phyloP scores from a whole-genome alignment of 768 basidiomycete species.

The Leccinum obscurum region DNA sequence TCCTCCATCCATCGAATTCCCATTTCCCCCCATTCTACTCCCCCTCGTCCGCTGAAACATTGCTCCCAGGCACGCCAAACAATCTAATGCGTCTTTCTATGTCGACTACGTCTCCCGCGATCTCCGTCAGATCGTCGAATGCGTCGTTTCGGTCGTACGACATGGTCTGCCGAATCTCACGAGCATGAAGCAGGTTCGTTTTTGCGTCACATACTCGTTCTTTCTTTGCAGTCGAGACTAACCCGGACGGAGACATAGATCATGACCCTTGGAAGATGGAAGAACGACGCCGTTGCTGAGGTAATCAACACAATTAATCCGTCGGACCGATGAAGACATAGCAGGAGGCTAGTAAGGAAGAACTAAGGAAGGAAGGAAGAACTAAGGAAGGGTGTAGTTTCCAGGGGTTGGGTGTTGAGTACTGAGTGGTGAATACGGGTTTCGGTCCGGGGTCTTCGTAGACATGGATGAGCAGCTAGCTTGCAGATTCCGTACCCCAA shows the following conservation, averaged over 20 bases:
- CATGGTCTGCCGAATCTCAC: conserved; percentile 86
- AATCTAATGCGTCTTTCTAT: conserved; percentile 54
- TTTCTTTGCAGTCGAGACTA: background rate
- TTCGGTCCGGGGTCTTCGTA: too few relatives aligned
- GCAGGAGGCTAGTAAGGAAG: background rate
- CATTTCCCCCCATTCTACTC: background rate
- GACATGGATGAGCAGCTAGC: too few relatives aligned
- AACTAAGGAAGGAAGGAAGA: too few relatives aligned
- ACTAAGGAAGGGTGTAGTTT: too few relatives aligned
- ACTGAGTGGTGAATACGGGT: too few relatives aligned
- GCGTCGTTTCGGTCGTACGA: conserved; percentile 86
- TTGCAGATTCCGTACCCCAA: too few relatives aligned
- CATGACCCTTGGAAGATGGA: conserved; percentile 60
- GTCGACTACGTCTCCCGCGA: conserved; percentile 79
- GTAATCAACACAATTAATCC: background rate
- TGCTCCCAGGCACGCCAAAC: conserved; percentile 33
- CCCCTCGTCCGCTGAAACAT: background rate
- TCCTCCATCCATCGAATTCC: background rate
- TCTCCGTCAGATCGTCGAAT: conserved; percentile 72
- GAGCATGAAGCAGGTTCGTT: conserved; percentile 83
- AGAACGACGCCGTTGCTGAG: background rate
- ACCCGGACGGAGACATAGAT: background rate
- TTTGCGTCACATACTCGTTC: background rate
- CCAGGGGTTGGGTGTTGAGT: too few relatives aligned
- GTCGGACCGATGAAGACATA: background rate